phyloP scores from a whole-genome alignment of 202 grass and related monocot species.

The Schoenoplectus tabernaemontani region DNA sequence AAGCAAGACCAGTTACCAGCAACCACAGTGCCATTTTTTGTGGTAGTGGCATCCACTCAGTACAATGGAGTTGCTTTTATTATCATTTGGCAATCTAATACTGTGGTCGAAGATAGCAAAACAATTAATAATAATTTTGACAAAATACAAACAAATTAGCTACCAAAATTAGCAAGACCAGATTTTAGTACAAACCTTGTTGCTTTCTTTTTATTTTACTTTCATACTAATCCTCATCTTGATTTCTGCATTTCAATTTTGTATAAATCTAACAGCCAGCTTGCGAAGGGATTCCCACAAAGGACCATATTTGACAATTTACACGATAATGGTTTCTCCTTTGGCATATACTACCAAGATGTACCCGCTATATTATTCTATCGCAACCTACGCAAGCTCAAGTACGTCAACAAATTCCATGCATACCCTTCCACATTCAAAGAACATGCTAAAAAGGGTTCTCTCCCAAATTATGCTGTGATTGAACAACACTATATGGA shows the following conservation, averaged over 20 bases:
- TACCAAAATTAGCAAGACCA: background rate
- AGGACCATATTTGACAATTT: conserved; percentile 85
- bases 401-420: conserved; percentile 71
- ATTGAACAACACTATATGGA: conserved; percentile 92
- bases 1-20: no score
- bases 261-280: conserved; percentile 29
- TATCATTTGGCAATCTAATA: background rate
- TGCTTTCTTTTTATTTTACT: background rate
- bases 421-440: conserved; percentile 40
- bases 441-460: conserved; percentile 39
- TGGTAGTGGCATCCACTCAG: background rate
- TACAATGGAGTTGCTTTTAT: background rate
- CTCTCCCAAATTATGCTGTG: conserved; percentile 67
- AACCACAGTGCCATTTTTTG: background rate
- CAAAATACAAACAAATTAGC: background rate
- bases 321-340: conserved; percentile 57
- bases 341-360: conserved; percentile 92
- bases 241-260: background rate
- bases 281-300: conserved; percentile 61
- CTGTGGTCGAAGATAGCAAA: no score
- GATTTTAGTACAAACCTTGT: background rate
- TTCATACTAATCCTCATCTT: background rate
- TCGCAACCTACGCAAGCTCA: conserved; percentile 88
- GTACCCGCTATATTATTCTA: conserved; percentile 75
- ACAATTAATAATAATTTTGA: background rate